Evolutionary conservation across 2,329 filamentous ascomycete species (phyloP).

Genomic region (Emmonsiellopsis sp.): DNA sequence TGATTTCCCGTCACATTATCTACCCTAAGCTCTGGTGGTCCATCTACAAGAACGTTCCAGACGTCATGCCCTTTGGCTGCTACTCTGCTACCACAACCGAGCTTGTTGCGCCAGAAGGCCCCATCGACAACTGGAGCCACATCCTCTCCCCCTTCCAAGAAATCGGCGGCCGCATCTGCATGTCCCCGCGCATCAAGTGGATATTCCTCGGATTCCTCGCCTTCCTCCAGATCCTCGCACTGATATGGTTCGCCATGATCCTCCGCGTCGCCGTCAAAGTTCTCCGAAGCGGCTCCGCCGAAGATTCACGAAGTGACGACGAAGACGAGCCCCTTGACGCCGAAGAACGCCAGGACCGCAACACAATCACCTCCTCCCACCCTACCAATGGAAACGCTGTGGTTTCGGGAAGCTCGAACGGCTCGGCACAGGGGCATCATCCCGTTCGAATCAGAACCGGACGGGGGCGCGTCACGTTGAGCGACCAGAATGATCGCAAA

Average conservation of each 20-base stretch:
- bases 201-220: conserved; percentile 69
- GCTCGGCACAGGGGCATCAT: conserved; percentile 17
- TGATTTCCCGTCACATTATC: conserved; percentile 70
- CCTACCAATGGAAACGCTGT: conserved; percentile 15
- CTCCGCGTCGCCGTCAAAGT: conserved; percentile 73
- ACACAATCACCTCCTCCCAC: conserved; percentile 16
- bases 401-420: conserved; percentile 22
- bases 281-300: conserved; percentile 62
- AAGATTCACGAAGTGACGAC: conserved; percentile 81
- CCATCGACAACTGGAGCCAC: conserved; percentile 43
- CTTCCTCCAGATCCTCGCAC: conserved; percentile 67
- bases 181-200: conserved; percentile 64
- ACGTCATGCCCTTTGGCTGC: conserved; percentile 59
- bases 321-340: conserved; percentile 53
- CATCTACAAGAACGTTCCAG: conserved; percentile 58
- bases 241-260: conserved; percentile 88
- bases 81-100: conserved; percentile 45
- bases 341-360: not conserved
- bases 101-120: conserved; percentile 20
- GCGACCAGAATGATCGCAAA: conserved; percentile 32
- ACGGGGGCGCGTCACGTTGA: conserved; percentile 30
- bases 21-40: conserved; percentile 78
- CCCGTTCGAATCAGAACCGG: conserved; percentile 21
- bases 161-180: conserved; percentile 68
- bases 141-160: conserved; percentile 66